A percentile compares a stretch with the other conserved stretches of the same genome.
These are phyloP conservation scores for Dipteronia dyeriana DNA, from an alignment of 345 rosid species.

Conservation along the genomic window DNA sequence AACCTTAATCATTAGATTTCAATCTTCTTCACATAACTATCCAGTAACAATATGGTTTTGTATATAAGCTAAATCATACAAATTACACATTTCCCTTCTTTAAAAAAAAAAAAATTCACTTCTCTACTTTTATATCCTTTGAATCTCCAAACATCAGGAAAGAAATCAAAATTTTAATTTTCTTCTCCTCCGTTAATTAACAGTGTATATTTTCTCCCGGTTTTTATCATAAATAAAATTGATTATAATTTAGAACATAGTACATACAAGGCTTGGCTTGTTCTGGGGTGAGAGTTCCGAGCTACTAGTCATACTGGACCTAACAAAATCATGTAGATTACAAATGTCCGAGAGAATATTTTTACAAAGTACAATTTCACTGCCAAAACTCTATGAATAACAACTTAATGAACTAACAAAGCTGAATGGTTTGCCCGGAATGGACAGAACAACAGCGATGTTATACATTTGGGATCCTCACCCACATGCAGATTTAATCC, in stretches of 20 bases:
- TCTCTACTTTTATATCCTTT: not conserved
- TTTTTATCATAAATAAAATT: not conserved
- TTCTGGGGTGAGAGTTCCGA: not conserved
- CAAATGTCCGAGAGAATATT: not conserved
- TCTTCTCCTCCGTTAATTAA: not conserved
- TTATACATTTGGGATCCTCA: not conserved
- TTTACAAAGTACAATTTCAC: slow-evolving; percentile 10
- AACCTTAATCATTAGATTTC: too few relatives aligned
- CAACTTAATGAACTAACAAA: not conserved
- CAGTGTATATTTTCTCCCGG: not conserved
- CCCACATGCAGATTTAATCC: not conserved
- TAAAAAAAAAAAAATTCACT: not conserved
- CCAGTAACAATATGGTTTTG: too few relatives aligned
- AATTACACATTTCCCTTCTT: not conserved
- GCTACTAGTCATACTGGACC: not conserved
- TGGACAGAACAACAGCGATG: not conserved
- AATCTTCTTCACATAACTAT: too few relatives aligned
- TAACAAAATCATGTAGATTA: slow-evolving; percentile 2
- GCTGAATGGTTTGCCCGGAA: not conserved
- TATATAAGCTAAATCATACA: too few relatives aligned
- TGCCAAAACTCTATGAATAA: not conserved
- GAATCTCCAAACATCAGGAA: not conserved
- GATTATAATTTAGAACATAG: not conserved
- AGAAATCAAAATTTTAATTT: not conserved
- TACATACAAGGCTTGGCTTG: not conserved